These are phyloP conservation scores for Leccinum sublutescens DNA, from an alignment of 768 basidiomycete species.

Conservation along the genomic window DNA sequence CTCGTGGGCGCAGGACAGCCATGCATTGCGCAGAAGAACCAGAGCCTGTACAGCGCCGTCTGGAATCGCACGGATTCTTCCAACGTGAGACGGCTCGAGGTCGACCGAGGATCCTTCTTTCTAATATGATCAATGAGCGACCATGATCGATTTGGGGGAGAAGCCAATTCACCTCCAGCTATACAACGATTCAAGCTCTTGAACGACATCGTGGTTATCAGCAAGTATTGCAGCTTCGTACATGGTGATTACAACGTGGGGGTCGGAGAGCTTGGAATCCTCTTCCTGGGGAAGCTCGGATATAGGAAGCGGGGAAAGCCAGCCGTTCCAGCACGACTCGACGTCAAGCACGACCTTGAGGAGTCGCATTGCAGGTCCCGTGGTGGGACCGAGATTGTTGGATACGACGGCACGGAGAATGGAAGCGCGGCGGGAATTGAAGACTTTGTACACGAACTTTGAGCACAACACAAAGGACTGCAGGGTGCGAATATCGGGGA, in stretches of 20 bases:
- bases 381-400: slow-evolving; percentile 13
- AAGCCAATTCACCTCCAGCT: slow-evolving; percentile 21
- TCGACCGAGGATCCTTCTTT: slow-evolving; percentile 37
- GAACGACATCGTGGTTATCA: slow-evolving; percentile 15
- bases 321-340: slow-evolving; percentile 16
- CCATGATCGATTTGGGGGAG: neutral
- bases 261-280: neutral
- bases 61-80: slow-evolving; percentile 35
- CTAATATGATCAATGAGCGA: slow-evolving; percentile 23
- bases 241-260: neutral
- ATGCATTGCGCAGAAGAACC: slow-evolving; percentile 19
- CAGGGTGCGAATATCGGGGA: slow-evolving; percentile 11
- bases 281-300: slow-evolving; percentile 14
- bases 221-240: slow-evolving; percentile 12
- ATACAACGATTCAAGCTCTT: slow-evolving; percentile 15
- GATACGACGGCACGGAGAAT: slow-evolving; percentile 14
- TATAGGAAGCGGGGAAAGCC: slow-evolving; percentile 6
- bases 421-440: slow-evolving; percentile 9
- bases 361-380: slow-evolving; percentile 14
- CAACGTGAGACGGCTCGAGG: slow-evolving; percentile 28
- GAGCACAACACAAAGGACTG: slow-evolving; percentile 15
- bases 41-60: slow-evolving; percentile 30
- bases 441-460: slow-evolving; percentile 19
- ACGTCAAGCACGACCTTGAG: slow-evolving; percentile 14
- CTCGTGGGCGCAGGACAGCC: slow-evolving; percentile 13